Evolutionary conservation across 2,329 filamentous ascomycete species (phyloP).

Genomic region (Fusarium nurragi): DNA sequence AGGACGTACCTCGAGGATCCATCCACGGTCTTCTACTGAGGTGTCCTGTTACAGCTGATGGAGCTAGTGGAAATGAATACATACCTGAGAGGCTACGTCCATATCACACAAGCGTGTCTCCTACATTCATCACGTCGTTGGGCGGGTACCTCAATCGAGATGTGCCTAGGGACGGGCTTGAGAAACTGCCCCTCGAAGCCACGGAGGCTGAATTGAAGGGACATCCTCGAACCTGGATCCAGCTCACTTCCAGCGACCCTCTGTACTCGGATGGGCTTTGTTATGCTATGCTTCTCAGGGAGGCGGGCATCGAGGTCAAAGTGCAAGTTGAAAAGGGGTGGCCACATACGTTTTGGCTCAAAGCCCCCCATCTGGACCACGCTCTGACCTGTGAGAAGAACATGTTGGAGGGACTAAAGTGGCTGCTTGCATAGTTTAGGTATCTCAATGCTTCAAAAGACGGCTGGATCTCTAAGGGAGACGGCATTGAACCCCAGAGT

Average conservation of each 20-base stretch:
- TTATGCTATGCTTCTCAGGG: slow-evolving; percentile 55
- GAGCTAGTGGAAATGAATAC: slow-evolving; percentile 49
- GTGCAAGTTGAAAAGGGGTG: slow-evolving; percentile 57
- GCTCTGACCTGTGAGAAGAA: slow-evolving; percentile 54
- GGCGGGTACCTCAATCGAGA: slow-evolving; percentile 47
- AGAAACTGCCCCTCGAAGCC: slow-evolving; percentile 55
- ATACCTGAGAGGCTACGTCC: slow-evolving; percentile 50
- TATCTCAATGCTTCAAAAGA: background rate
- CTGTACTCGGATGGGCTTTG: slow-evolving; percentile 63
- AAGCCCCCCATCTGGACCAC: slow-evolving; percentile 53
- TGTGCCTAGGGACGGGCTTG: slow-evolving; percentile 53
- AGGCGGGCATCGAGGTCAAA: slow-evolving; percentile 52
- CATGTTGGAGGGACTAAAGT: slow-evolving; percentile 54
- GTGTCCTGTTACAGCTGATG: slow-evolving; percentile 59
- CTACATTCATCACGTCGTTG: slow-evolving; percentile 51
- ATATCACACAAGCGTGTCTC: slow-evolving; percentile 53
- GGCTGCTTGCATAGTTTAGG: slow-evolving; percentile 46
- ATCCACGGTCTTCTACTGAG: slow-evolving; percentile 57
- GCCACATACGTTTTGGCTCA: slow-evolving; percentile 65
- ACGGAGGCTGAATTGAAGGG: slow-evolving; percentile 42
- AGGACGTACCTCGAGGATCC: slow-evolving; percentile 40
- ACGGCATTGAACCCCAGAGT: no score
- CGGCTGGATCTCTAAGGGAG: no score
- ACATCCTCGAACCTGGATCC: slow-evolving; percentile 58
- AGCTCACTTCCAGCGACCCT: slow-evolving; percentile 61